Percentiles rank a stretch among this genome's conserved stretches.
These are phyloP conservation scores for Polygonum aviculare DNA, from an alignment of 148 eudicot species.

Conservation along the genomic window DNA sequence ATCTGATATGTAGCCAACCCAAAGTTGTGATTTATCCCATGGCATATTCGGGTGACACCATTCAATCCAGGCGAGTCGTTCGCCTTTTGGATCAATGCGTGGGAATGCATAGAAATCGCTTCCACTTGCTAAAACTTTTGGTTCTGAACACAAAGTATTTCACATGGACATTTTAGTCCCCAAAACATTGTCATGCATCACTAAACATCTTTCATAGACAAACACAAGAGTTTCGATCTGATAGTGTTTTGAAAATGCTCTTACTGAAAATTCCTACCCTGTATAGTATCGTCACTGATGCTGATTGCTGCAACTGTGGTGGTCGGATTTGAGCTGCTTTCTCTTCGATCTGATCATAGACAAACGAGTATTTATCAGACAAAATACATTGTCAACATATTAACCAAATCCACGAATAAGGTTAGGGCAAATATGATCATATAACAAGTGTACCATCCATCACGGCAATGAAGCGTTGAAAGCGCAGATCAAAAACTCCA, in stretches of 20 bases:
- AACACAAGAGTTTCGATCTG: not conserved
- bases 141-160: slow-evolving; percentile 34
- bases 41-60: slow-evolving; percentile 98
- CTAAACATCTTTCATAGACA: not conserved
- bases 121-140: slow-evolving; percentile 54
- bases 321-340: slow-evolving; percentile 48
- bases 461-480: slow-evolving; percentile 49
- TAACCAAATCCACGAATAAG: not conserved
- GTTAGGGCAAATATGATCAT: too few species aligned
- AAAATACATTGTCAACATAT: not conserved
- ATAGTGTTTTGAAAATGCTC: not conserved
- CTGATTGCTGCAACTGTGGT: slow-evolving; percentile 54
- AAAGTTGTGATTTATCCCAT: slow-evolving; percentile 92
- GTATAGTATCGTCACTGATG: slow-evolving; percentile 23
- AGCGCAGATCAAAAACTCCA: slow-evolving; percentile 59
- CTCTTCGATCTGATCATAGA: slow-evolving; percentile 50
- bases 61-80: slow-evolving; percentile 81
- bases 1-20: slow-evolving; percentile 93
- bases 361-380: not conserved
- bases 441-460: slow-evolving; percentile 52
- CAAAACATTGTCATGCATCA: not conserved
- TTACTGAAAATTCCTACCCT: slow-evolving; percentile 34
- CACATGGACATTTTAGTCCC: not conserved
- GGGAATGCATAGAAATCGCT: slow-evolving; percentile 94
- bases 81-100: slow-evolving; percentile 69